Evolutionary conservation across 305 asterid genomes (phyloP).

Genomic region (Fraxinus latifolia): DNA sequence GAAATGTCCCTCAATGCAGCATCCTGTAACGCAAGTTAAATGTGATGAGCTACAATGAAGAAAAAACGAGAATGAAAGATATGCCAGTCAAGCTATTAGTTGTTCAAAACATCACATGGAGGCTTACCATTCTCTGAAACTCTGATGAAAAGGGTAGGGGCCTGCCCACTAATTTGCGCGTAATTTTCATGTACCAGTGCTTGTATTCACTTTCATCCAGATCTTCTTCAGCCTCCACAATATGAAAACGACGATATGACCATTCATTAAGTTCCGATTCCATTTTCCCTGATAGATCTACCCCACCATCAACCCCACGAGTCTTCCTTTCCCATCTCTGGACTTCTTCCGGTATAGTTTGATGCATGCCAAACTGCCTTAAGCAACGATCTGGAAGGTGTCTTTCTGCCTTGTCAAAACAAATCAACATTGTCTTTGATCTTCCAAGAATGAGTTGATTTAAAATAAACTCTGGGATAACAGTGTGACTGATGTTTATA

Average conservation of each 20-base stretch:
- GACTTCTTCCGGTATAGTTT: slow-evolving; percentile 73
- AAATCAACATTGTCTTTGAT: slow-evolving; percentile 88
- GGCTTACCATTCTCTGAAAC: slow-evolving; percentile 79
- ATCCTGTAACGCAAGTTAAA: slow-evolving; percentile 34
- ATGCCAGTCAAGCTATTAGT: neutral
- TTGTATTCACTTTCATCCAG: slow-evolving; percentile 74
- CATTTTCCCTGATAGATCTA: slow-evolving; percentile 78
- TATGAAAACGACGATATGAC: slow-evolving; percentile 68
- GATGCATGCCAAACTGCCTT: slow-evolving; percentile 87
- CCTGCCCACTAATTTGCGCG: slow-evolving; percentile 81
- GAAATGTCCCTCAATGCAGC: slow-evolving; percentile 82
- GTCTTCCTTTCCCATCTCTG: slow-evolving; percentile 90
- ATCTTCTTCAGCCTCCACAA: slow-evolving; percentile 85
- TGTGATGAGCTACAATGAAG: neutral
- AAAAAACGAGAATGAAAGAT: neutral
- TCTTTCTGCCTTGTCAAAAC: slow-evolving; percentile 92
- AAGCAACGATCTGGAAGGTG: slow-evolving; percentile 96
- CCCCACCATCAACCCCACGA: slow-evolving; percentile 95
- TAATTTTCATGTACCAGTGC: slow-evolving; percentile 72
- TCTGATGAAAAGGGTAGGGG: slow-evolving; percentile 83
- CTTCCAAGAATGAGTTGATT: slow-evolving; percentile 81
- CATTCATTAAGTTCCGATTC: slow-evolving; percentile 82
- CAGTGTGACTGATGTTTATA: slow-evolving; percentile 70
- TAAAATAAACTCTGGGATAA: slow-evolving; percentile 66
- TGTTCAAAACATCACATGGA: neutral